Percentiles rank a stretch among this genome's conserved stretches.
Evolutionary conservation across 2,329 filamentous ascomycete genomes (phyloP).

Genomic region (Colletotrichum sidae): DNA sequence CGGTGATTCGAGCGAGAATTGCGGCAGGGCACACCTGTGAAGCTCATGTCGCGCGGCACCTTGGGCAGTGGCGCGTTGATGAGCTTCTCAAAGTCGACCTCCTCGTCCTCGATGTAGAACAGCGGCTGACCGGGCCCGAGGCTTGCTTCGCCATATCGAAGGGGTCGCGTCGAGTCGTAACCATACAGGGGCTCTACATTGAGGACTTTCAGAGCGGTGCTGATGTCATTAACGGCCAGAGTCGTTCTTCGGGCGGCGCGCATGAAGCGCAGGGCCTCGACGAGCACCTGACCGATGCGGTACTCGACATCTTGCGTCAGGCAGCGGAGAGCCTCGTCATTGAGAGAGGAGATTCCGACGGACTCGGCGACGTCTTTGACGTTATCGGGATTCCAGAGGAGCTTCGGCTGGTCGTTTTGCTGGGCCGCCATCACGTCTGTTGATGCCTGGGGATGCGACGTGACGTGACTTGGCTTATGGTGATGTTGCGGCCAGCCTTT

Average conservation of each 20-base stretch:
- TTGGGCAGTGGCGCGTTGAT: slow-evolving; percentile 97
- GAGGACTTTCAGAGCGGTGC: slow-evolving; percentile 84
- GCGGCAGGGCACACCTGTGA: slow-evolving; percentile 74
- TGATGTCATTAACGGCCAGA: slow-evolving; percentile 89
- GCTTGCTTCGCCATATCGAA: slow-evolving; percentile 93
- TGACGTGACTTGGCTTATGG: too few species aligned
- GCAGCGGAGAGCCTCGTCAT: slow-evolving; percentile 87
- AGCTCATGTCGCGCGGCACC: slow-evolving; percentile 90
- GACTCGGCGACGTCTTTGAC: slow-evolving; percentile 97
- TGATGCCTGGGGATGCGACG: neutral
- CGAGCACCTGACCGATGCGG: slow-evolving; percentile 90
- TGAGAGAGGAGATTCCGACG: slow-evolving; percentile 84
- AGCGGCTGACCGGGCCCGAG: slow-evolving; percentile 93
- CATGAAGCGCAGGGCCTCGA: slow-evolving; percentile 97
- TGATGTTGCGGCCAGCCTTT: too few species aligned
- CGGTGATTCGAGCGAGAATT: slow-evolving; percentile 16
- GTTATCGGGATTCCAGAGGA: slow-evolving; percentile 96
- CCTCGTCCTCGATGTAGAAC: slow-evolving; percentile 98
- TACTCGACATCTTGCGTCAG: slow-evolving; percentile 96
- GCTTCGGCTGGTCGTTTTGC: slow-evolving; percentile 46
- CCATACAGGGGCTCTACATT: slow-evolving; percentile 97
- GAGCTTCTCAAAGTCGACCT: slow-evolving; percentile 98
- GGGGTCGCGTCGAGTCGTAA: slow-evolving; percentile 90
- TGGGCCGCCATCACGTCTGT: slow-evolving; percentile 30
- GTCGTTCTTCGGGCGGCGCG: slow-evolving; percentile 88